Evolutionary conservation across 805 yeast species (phyloP), one percentile per base, ranked within the genome.

Genomic region (Groenewaldozyma tartarivorans): DNA sequence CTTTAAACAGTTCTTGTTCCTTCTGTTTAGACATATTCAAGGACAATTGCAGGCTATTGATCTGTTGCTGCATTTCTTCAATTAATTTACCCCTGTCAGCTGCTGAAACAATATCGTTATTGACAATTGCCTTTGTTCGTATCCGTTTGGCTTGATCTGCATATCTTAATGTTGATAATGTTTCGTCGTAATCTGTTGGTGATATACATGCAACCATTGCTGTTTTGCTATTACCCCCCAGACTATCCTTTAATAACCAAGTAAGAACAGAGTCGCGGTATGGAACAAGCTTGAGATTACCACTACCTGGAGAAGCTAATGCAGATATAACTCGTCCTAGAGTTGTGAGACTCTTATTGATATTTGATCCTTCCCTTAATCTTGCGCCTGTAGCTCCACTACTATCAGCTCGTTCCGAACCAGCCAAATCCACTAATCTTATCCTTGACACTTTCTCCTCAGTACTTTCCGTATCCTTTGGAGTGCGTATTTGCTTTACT

Each of bases 181-280:
- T 77, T 52, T 84, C 94, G 17, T 82, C 88, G 56, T 75, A 79
- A 51, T 81, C 90, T 15, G 75, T 67, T 0, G 94, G 94, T 0
- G 94, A 77, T 0, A 86, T 68, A 56, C 94, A 85, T 17, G 92
- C 92, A n/a, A 86, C 72, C 81, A 86, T 76, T 1, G 80, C 79
- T 0, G 94, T 87, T 53, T 81, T 82, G n/a, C 92, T 79, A 53
- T 82, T 81, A 1, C 95, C 95, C 1, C 92, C 86, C 29, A 85
- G 62, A 44, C 75, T 77, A 49, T 82, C 90, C 52, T 78, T 79
- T 47, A 84, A 63, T 2, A 84, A 62, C 75, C 88, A 80, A 0
- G 94, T 84, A 40, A 84, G 62, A 0, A 71, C 66, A 0, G 94
- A 81, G 49, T 84, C 94, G 47, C 94, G 65, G 51, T 79, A 81